Percentiles rank a stretch among this genome's conserved stretches.
Evolutionary conservation across 129 eudicot genomes (phyloP).

Genomic region (Pittosporum tobira): DNA sequence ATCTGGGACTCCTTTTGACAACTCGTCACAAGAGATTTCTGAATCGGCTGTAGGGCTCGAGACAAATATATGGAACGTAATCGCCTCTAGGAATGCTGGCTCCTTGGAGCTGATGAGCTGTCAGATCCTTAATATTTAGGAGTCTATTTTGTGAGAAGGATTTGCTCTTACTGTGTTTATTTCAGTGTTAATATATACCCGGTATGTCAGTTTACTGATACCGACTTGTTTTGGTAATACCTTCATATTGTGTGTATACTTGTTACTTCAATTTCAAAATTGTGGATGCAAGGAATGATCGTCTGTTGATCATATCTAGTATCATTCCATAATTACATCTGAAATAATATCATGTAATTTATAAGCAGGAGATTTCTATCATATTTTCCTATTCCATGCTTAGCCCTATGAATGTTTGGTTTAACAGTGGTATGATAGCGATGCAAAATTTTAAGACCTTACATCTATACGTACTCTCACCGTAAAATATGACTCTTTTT

Average conservation of each 20-base stretch:
- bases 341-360: neutral
- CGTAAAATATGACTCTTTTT: too few relatives aligned
- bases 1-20: slow-evolving; percentile 14
- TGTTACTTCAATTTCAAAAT: too few relatives aligned
- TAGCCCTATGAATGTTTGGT: too few relatives aligned
- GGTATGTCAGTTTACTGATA: slow-evolving; percentile 6
- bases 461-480: too few relatives aligned
- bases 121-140: slow-evolving; percentile 71
- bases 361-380: neutral
- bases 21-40: slow-evolving; percentile 25
- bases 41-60: slow-evolving; percentile 22
- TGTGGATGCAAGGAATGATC: neutral
- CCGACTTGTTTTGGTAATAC: slow-evolving; percentile 4
- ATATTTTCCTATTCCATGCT: too few relatives aligned
- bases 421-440: too few relatives aligned
- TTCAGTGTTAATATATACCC: neutral
- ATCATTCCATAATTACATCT: too few relatives aligned
- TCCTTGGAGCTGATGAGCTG: slow-evolving; percentile 84
- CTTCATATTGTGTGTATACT: neutral
- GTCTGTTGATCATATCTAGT: neutral
- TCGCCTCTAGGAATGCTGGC: slow-evolving; percentile 53
- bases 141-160: neutral
- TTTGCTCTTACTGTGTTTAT: neutral
- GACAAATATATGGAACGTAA: slow-evolving; percentile 55
- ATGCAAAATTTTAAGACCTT: too few relatives aligned